Base-by-base conservation (phyloP, 1,284 basidiomycete species). In the Takashimella koratensis region DNA sequence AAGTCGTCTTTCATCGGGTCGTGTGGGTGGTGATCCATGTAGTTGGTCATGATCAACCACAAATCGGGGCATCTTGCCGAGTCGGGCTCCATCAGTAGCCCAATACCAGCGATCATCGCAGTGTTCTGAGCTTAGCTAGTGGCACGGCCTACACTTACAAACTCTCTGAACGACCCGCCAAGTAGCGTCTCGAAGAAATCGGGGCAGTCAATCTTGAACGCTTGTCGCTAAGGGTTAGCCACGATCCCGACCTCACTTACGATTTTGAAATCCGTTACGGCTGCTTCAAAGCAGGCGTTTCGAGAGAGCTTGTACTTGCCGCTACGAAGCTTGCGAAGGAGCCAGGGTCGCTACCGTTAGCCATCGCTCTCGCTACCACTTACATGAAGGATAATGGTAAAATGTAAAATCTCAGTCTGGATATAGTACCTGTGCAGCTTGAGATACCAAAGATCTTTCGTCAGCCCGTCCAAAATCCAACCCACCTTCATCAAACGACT, bases 91-190 rank as follows among this genome's bases (percentile, higher is more conserved):
- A 75, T 62, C 42, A 75, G 66, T 10, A 70, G 52, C 26, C 65
- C 65, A 47, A 74, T 69, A 22, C 70, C 74, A n/a, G 73, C 74
- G 36, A 75, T 71, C 68, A 74, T 69, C 1, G 73, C 74, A 4
- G 63, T 63, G 49, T 74, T 75, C 71, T 75, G 44, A 59, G 54
- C 20, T 24, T 24, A 21, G 16, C 30, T 40, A 22, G 1, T 48
- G 2, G n/a, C 19, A 13, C 4, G 10, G 16, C 16, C 8, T 36
- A 36, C 5, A 66, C 73, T 58, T 49, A 73, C 73, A 54, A 76
- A 75, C 50, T 71, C 71, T 40, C 70, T 47, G 60, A 71, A 73
- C 10, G 71, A 72, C n/a, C 64, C 59, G 16, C 64, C 66, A 3
- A 68, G 59, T 3, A 72, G 54, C 1, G 69, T 70, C 56, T 71